Evolutionary conservation across 1,284 basidiomycete species (phyloP).

Genomic region (Coniferiporia weirii): DNA sequence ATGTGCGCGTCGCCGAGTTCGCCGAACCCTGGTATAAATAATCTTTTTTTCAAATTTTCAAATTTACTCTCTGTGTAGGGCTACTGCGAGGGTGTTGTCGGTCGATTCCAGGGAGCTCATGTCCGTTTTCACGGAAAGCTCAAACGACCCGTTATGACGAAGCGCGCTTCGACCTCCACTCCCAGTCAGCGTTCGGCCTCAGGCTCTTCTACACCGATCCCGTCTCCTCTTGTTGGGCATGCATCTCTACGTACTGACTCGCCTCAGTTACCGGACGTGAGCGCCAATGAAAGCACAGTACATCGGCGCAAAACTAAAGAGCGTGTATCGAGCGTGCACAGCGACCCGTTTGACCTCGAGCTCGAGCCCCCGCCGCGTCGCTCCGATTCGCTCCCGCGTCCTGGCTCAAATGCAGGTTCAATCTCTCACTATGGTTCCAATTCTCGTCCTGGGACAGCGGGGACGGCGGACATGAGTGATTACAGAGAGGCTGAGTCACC

Average conservation of each 20-base stretch:
- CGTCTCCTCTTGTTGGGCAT: slow-evolving; percentile 9
- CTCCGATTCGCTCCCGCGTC: not conserved
- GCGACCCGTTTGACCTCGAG: slow-evolving; percentile 17
- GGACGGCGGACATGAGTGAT: not conserved
- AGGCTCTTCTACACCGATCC: slow-evolving; percentile 2
- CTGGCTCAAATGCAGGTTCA: not conserved
- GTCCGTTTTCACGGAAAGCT: slow-evolving; percentile 74
- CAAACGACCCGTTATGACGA: slow-evolving; percentile 76
- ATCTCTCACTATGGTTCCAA: not conserved
- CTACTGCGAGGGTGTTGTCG: slow-evolving; percentile 89
- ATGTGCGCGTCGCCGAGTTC: slow-evolving; percentile 25
- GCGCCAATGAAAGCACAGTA: not conserved
- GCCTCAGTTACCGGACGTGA: not conserved
- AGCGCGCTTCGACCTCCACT: slow-evolving; percentile 39
- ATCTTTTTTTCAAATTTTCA: slow-evolving; percentile 1
- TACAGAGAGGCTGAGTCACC: not conserved
- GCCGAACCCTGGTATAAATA: not conserved
- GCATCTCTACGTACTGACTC: not conserved
- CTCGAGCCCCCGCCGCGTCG: not conserved
- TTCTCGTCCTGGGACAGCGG: not conserved
- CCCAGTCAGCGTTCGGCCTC: not conserved
- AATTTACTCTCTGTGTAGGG: slow-evolving; percentile 39
- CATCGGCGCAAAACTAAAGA: not conserved
- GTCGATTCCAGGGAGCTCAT: slow-evolving; percentile 64
- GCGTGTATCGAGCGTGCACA: slow-evolving; percentile 9